A percentile compares a stretch with the other conserved stretches of the same genome.
These are phyloP conservation scores for Pachysandra terminalis DNA, from an alignment of 164 flowering plant genomes.

Conservation along the genomic window DNA sequence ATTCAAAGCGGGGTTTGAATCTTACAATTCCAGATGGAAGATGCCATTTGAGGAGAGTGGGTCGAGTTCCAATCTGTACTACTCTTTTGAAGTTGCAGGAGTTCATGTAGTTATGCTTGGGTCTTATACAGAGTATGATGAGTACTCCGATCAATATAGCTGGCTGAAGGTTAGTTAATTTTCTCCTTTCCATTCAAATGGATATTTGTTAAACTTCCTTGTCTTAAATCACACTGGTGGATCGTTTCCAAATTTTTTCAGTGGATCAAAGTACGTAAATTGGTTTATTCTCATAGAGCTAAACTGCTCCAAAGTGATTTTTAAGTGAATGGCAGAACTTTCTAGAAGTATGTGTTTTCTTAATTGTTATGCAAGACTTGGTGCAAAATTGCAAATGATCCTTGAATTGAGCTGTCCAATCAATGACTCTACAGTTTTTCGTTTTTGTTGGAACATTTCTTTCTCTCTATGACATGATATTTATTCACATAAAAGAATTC, in stretches of 20 bases:
- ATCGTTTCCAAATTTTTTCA: background rate
- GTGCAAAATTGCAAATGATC: no score
- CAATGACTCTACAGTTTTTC: no score
- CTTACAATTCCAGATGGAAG: conserved; percentile 95
- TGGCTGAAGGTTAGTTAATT: conserved; percentile 76
- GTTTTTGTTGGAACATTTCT: background rate
- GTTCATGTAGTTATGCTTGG: conserved; percentile 94
- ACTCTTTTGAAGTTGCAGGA: conserved; percentile 96
- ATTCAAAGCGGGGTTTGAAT: conserved; percentile 50
- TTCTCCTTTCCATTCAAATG: background rate
- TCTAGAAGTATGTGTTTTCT: no score
- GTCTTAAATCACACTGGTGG: background rate
- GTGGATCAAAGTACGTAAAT: background rate
- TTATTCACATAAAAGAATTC: background rate
- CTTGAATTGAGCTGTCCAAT: no score
- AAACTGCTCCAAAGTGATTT: no score
- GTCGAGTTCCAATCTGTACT: conserved; percentile 80
- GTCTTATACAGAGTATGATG: conserved; percentile 79
- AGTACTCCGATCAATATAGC: conserved; percentile 72
- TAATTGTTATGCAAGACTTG: no score
- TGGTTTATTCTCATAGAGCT: background rate
- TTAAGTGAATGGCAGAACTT: no score
- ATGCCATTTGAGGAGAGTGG: conserved; percentile 97
- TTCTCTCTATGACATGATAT: background rate
- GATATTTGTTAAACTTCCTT: conserved; percentile 6